Evolutionary conservation across 208 protist genomes (phyloP).

Genomic region (Acanthamoeba culbertsoni): DNA sequence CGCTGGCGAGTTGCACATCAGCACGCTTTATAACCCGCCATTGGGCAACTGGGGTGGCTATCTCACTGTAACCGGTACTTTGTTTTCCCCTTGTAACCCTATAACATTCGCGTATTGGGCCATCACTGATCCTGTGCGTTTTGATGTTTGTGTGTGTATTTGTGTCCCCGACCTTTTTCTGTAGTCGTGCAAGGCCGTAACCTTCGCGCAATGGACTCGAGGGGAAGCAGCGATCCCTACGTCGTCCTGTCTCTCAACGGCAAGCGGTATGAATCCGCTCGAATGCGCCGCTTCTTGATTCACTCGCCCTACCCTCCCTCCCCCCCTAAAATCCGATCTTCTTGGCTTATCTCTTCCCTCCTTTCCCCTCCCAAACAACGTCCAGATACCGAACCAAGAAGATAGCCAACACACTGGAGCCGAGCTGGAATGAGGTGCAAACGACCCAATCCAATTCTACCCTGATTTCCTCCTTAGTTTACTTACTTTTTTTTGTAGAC

Average conservation of each 20-base stretch:
- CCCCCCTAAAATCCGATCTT: not conserved
- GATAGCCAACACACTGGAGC: not conserved
- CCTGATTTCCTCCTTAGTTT: not conserved
- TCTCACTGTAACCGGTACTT: not conserved
- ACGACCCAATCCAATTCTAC: not conserved
- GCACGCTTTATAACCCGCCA: not conserved
- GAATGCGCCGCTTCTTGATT: too few relatives aligned
- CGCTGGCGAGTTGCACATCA: not conserved
- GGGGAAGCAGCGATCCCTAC: not conserved
- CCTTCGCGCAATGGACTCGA: not conserved
- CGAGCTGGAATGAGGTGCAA: not conserved
- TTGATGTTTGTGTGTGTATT: too few relatives aligned
- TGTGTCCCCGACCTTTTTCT: not conserved
- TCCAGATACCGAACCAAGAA: not conserved
- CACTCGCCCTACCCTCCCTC: not conserved
- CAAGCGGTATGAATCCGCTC: not conserved
- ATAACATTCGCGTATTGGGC: not conserved
- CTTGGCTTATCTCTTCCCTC: not conserved
- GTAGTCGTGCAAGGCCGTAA: not conserved
- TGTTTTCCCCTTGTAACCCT: too few relatives aligned
- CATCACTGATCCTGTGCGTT: not conserved
- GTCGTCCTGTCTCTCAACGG: not conserved
- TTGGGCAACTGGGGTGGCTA: slow-evolving; percentile 15
- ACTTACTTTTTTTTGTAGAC: not conserved
- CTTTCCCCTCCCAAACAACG: not conserved